phyloP scores from a whole-genome alignment of 192 early-diverging fungal genomes.

The Linnemannia exigua region DNA sequence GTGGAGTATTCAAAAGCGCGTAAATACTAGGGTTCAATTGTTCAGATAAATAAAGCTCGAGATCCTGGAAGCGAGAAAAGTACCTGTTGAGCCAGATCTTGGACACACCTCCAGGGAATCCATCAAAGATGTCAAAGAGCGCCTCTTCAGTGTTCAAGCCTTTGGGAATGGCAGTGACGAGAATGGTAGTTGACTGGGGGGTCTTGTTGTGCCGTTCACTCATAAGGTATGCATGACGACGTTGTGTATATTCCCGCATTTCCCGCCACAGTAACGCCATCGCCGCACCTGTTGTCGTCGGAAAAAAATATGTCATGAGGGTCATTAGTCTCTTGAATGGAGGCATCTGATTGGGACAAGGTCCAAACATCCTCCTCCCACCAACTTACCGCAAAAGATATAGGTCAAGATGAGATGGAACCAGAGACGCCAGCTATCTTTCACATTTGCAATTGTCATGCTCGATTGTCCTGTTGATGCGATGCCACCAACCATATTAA shows the following conservation, averaged over 20 bases:
- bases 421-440: slow-evolving; percentile 70
- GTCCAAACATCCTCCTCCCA: no score
- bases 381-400: slow-evolving; percentile 65
- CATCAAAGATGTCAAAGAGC: slow-evolving; percentile 67
- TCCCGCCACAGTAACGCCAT: slow-evolving; percentile 72
- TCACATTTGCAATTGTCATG: slow-evolving; percentile 83
- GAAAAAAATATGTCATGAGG: not conserved
- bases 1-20: not conserved
- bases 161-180: slow-evolving; percentile 79
- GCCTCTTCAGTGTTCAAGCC: slow-evolving; percentile 64
- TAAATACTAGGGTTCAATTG: not conserved
- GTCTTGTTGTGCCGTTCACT: slow-evolving; percentile 61
- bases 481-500: slow-evolving; percentile 72
- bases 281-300: slow-evolving; percentile 37
- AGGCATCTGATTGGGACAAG: no score
- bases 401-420: slow-evolving; percentile 73
- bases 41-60: not conserved
- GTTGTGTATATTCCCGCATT: slow-evolving; percentile 67
- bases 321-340: slow-evolving; percentile 1
- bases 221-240: slow-evolving; percentile 76
- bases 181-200: slow-evolving; percentile 72
- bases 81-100: slow-evolving; percentile 75
- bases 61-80: not conserved
- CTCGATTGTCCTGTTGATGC: slow-evolving; percentile 65
- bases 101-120: slow-evolving; percentile 79